Percentiles rank a stretch among this genome's conserved stretches.
These are phyloP conservation scores for Micractinium conductrix DNA, from an alignment of 139 green algal species.

Conservation along the genomic window DNA sequence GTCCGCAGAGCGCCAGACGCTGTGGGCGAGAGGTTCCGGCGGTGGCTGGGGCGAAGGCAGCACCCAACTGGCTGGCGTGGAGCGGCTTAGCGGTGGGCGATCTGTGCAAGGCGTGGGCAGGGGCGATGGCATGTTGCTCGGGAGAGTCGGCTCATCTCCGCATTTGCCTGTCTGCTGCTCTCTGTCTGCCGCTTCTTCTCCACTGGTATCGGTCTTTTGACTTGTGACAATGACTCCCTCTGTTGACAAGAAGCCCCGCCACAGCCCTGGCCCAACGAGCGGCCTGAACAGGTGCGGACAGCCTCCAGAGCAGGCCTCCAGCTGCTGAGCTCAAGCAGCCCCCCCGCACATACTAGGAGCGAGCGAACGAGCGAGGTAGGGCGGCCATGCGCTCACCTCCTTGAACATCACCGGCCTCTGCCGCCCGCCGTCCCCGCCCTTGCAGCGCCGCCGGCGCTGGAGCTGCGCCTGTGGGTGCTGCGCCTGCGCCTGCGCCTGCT, in stretches of 20 bases:
- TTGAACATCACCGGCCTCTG: not conserved
- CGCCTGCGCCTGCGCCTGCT: not conserved
- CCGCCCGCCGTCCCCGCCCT: not conserved
- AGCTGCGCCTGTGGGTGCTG: too few relatives aligned
- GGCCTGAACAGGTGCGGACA: too few relatives aligned
- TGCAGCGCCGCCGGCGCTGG: not conserved
- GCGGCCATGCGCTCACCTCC: not conserved
- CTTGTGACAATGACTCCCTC: not conserved
- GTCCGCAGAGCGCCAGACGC: too few relatives aligned
- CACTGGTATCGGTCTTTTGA: not conserved
- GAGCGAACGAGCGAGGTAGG: not conserved
- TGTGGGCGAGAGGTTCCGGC: not conserved
- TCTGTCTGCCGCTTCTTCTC: too few relatives aligned
- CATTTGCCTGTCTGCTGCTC: not conserved
- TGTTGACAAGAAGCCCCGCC: not conserved
- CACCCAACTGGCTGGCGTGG: too few relatives aligned
- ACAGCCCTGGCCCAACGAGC: not conserved
- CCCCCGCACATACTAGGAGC: not conserved
- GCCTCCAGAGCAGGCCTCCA: not conserved
- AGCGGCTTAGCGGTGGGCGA: too few relatives aligned
- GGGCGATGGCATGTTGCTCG: too few relatives aligned
- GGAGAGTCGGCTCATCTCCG: too few relatives aligned
- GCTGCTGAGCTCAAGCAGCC: not conserved
- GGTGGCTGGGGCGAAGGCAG: not conserved
- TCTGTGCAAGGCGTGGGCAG: too few relatives aligned